Evolutionary conservation across 2,329 filamentous ascomycete genomes (phyloP).

Genomic region (Phaeosphaeria sp.): DNA sequence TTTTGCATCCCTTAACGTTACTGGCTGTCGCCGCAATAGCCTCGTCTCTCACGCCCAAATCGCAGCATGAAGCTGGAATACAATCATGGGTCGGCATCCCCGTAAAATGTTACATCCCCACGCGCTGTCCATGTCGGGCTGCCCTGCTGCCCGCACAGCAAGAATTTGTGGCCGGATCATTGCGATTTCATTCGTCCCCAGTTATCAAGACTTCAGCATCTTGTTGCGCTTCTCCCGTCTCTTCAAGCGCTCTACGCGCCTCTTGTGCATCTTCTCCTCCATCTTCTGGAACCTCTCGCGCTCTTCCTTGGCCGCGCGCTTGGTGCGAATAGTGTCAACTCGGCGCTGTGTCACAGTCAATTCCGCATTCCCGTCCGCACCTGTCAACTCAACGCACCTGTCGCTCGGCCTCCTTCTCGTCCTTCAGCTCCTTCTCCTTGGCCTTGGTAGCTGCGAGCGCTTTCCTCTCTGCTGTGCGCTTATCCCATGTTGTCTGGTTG

Average conservation of each 20-base stretch:
- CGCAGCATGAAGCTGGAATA: background rate
- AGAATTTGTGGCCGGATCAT: background rate
- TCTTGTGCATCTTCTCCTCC: constrained; percentile 97
- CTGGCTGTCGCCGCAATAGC: background rate
- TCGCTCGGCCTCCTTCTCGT: constrained; percentile 89
- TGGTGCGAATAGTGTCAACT: constrained; percentile 82
- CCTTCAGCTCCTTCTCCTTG: constrained; percentile 90
- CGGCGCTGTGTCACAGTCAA: constrained; percentile 63
- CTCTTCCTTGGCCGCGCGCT: constrained; percentile 87
- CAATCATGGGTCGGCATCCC: background rate
- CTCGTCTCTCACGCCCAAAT: background rate
- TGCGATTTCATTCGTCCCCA: background rate
- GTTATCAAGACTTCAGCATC: constrained; percentile 60
- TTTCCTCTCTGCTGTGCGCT: constrained; percentile 73
- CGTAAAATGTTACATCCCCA: background rate
- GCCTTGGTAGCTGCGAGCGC: constrained; percentile 81
- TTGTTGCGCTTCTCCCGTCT: constrained; percentile 97
- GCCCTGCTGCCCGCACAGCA: background rate
- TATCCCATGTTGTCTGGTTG: constrained; percentile 79
- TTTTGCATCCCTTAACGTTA: background rate
- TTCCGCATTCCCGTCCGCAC: background rate
- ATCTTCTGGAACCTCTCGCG: constrained; percentile 91
- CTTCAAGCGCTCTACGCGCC: constrained; percentile 91
- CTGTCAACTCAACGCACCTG: constrained; percentile 63
- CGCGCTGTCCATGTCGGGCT: background rate